Conservation (phyloP, 345 rosid genomes). For the Hypericum androsaemum region DNA sequence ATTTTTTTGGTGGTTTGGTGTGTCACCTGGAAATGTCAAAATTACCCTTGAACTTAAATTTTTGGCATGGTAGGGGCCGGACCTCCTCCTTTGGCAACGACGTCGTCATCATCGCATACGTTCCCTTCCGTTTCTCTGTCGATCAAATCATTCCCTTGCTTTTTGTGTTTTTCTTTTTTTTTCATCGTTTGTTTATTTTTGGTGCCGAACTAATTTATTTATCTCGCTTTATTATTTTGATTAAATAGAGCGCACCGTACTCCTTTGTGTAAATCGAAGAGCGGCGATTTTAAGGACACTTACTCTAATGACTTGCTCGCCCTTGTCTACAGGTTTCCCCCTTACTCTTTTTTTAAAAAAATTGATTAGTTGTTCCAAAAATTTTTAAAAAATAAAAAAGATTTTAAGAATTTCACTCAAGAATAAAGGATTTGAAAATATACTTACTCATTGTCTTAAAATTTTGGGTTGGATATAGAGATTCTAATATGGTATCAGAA, state of each 20-base stretch:
- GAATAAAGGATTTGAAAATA: no score
- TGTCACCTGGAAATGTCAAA: no score
- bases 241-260: slow-evolving; percentile 73
- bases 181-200: background rate
- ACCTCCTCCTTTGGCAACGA: slow-evolving; percentile 75
- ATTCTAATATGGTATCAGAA: no score
- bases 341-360: background rate
- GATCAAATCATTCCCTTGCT: background rate
- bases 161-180: background rate
- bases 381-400: no score
- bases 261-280: slow-evolving; percentile 76
- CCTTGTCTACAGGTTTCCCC: slow-evolving; percentile 64
- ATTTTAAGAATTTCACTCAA: background rate
- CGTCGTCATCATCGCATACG: slow-evolving; percentile 87
- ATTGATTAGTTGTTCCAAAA: no score
- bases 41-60: no score
- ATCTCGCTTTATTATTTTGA: background rate
- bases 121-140: slow-evolving; percentile 1
- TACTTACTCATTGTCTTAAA: no score
- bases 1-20: no score
- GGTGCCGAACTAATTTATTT: background rate
- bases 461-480: no score
- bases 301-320: slow-evolving; percentile 75
- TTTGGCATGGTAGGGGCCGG: no score
- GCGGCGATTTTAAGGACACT: slow-evolving; percentile 94